phyloP scores from a whole-genome alignment of 2,329 filamentous ascomycete species.

The Venturia asperata region DNA sequence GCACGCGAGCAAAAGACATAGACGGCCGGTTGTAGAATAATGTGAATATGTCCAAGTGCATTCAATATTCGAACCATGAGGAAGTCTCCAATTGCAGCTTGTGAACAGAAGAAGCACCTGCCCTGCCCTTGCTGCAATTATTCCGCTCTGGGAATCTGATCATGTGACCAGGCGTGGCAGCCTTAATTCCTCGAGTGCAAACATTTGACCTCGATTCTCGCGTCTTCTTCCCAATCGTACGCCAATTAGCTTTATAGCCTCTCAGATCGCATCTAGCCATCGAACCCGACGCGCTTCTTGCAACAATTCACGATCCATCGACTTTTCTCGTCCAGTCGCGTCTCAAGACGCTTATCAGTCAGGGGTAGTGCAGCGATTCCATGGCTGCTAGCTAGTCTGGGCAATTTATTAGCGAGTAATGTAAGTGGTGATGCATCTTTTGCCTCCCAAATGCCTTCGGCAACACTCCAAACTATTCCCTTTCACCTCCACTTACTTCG shows the following conservation, averaged over 20 bases:
- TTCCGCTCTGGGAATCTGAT: too few relatives aligned
- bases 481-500: not conserved
- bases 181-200: not conserved
- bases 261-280: not conserved
- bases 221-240: not conserved
- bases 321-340: not conserved
- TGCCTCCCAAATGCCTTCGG: not conserved
- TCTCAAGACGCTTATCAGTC: not conserved
- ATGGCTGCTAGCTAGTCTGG: not conserved
- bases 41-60: not conserved
- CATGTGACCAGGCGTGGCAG: not conserved
- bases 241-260: not conserved
- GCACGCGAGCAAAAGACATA: not conserved
- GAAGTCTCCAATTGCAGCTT: not conserved
- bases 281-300: not conserved
- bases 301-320: not conserved
- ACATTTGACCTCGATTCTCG: not conserved
- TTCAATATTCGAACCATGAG: not conserved
- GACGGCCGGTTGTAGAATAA: not conserved
- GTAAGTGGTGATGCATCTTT: slow-evolving; percentile 6
- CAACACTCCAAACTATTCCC: not conserved
- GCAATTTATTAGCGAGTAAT: not conserved
- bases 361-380: not conserved
- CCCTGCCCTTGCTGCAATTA: not conserved
- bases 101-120: not conserved